phyloP scores from a whole-genome alignment of 495 filamentous ascomycete genomes.

The Neurospora sp. region DNA sequence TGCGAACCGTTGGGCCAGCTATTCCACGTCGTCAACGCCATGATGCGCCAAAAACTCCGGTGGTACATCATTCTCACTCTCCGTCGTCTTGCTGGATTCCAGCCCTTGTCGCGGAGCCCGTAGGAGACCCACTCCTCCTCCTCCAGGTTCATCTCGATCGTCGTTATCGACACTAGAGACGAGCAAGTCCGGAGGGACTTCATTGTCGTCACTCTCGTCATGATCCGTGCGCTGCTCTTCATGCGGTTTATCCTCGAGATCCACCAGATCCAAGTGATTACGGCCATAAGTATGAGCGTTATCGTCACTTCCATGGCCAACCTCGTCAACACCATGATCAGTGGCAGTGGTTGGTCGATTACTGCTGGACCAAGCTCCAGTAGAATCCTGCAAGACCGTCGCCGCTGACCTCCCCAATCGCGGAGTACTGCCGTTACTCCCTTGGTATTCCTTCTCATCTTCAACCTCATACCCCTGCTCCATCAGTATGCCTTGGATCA shows the following conservation, averaged over 20 bases:
- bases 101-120: neutral
- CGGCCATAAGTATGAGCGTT: constrained; percentile 18
- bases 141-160: neutral
- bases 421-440: constrained; percentile 4
- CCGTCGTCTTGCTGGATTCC: constrained; percentile 17
- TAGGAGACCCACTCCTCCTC: neutral
- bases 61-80: constrained; percentile 31
- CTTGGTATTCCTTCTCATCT: constrained; percentile 5
- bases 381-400: neutral
- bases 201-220: constrained; percentile 19
- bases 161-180: neutral
- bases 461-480: constrained; percentile 2
- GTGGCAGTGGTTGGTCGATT: neutral
- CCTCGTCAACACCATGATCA: neutral
- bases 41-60: constrained; percentile 25
- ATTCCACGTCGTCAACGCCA: constrained; percentile 3
- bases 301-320: constrained; percentile 4
- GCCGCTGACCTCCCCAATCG: constrained; percentile 9
- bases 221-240: constrained; percentile 11
- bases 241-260: constrained; percentile 18
- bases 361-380: neutral
- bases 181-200: constrained; percentile 13
- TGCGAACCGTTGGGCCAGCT: neutral
- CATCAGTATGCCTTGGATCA: constrained; percentile 39
- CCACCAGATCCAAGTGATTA: constrained; percentile 27